Conservation (phyloP, 495 filamentous ascomycete genomes). For the Aspergillus heteromorphus region DNA sequence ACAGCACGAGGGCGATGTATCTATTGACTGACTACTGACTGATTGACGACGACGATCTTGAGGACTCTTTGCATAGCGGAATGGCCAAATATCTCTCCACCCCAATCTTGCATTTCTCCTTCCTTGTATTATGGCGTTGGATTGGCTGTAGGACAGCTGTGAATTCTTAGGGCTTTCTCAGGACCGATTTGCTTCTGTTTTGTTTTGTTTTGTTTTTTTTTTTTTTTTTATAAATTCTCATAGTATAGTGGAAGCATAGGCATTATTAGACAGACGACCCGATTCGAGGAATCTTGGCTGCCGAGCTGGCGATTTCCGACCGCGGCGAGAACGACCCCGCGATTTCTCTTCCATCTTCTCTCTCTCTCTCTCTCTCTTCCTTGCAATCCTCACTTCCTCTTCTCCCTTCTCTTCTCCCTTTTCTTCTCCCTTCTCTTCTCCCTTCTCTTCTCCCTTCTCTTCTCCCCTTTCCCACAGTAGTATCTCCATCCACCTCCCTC, state of each 20-base stretch:
- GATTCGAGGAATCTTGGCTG: background rate
- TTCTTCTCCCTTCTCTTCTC: slow-evolving; percentile 2
- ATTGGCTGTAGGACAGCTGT: background rate
- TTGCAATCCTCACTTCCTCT: slow-evolving; percentile 8
- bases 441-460: background rate
- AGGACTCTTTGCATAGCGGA: slow-evolving; percentile 23
- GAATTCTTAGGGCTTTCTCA: too few species aligned
- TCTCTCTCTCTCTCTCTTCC: slow-evolving; percentile 6
- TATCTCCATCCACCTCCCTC: too few species aligned
- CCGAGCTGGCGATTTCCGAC: background rate
- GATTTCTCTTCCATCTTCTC: background rate
- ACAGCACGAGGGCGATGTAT: slow-evolving; percentile 14
- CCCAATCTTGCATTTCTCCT: slow-evolving; percentile 3
- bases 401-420: background rate
- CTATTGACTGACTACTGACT: slow-evolving; percentile 7
- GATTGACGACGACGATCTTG: slow-evolving; percentile 9
- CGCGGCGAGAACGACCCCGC: slow-evolving; percentile 10
- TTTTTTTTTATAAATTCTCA: too few species aligned
- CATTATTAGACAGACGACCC: background rate
- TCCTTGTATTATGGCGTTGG: background rate
- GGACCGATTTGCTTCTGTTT: too few species aligned
- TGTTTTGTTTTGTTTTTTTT: background rate
- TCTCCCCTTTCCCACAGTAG: too few species aligned
- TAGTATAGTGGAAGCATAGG: too few species aligned
- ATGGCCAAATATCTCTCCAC: slow-evolving; percentile 6